A percentile compares a stretch with the other conserved stretches of the same genome.
phyloP scores from a whole-genome alignment of 1,139 yeast genomes.

The Kazachstania sp. region DNA sequence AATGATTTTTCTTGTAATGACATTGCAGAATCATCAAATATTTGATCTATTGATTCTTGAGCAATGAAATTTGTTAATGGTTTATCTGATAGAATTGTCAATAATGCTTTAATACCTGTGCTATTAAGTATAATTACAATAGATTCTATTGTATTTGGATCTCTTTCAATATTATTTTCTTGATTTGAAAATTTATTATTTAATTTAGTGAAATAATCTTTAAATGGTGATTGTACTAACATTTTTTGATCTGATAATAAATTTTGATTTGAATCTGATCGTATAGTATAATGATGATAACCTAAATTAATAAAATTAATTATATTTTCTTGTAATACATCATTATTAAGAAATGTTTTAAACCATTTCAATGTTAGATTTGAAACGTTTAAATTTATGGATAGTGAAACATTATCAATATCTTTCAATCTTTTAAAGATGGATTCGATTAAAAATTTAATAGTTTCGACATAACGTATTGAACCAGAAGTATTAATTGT shows the following conservation, averaged over 20 bases:
- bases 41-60: constrained; percentile 26
- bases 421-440: constrained; percentile 12
- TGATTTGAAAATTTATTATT: constrained; percentile 18
- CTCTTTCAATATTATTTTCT: not conserved
- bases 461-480: constrained; percentile 29
- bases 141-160: constrained; percentile 14
- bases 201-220: constrained; percentile 26
- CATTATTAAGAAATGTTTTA: constrained; percentile 22
- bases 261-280: too few relatives aligned
- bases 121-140: constrained; percentile 28
- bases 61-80: constrained; percentile 27
- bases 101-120: constrained; percentile 30
- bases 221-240: constrained; percentile 24
- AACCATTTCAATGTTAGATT: constrained; percentile 30
- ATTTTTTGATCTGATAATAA: constrained; percentile 4
- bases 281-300: constrained; percentile 4
- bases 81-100: constrained; percentile 29
- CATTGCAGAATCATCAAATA: constrained; percentile 5
- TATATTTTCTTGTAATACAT: constrained; percentile 12
- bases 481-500: constrained; percentile 28
- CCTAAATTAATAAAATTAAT: constrained; percentile 16
- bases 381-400: constrained; percentile 22
- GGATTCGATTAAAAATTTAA: constrained; percentile 25
- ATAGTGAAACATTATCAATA: constrained; percentile 10
- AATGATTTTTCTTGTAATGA: not conserved